Evolutionary conservation across 169 alveolate species (phyloP).

Genomic region (Amoebophrya sp.): DNA sequence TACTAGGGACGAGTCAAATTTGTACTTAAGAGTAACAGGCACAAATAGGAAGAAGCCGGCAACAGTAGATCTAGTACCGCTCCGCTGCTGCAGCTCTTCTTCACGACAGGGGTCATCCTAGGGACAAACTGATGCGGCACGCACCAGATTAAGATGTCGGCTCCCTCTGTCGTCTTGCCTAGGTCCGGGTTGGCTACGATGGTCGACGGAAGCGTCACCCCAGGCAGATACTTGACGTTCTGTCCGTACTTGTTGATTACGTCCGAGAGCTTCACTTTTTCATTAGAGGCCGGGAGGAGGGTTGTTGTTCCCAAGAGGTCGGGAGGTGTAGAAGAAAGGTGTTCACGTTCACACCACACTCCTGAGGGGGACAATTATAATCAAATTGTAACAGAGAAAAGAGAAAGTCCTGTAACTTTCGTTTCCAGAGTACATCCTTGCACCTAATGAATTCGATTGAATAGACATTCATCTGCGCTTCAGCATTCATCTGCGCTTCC

Average conservation of each 20-base stretch:
- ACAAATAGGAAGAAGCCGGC: background rate
- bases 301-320: no score
- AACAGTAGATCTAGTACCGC: no score
- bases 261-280: background rate
- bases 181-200: background rate
- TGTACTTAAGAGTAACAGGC: background rate
- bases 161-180: background rate
- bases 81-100: background rate
- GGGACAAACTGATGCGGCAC: constrained; percentile 1
- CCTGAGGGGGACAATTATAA: no score
- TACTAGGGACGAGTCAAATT: background rate
- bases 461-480: no score
- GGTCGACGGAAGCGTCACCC: background rate
- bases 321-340: no score
- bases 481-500: no score
- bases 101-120: background rate
- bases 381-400: no score
- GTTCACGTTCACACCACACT: no score
- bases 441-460: no score
- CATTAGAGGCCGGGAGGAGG: no score
- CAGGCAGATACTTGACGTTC: background rate
- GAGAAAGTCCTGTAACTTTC: no score
- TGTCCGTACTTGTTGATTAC: background rate
- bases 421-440: no score
- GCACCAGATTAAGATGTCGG: background rate